Conservation (phyloP, 1,139 yeast genomes). For the Candida glucosophila region DNA sequence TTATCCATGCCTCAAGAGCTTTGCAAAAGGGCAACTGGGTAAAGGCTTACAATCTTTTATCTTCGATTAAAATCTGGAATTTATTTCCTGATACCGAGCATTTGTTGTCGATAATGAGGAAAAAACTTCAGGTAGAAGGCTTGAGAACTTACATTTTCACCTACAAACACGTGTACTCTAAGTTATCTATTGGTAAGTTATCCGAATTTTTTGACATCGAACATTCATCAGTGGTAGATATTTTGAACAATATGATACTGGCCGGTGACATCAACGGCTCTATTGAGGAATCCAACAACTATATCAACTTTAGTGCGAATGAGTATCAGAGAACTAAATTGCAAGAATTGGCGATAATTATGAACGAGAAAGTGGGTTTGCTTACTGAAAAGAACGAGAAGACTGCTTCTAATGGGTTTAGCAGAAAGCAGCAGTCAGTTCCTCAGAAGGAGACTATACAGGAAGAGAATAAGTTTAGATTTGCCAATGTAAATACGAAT, state of each 20-base stretch:
- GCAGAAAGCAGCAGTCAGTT: slow-evolving; percentile 25
- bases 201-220: slow-evolving; percentile 60
- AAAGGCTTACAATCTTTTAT: slow-evolving; percentile 62
- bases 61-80: slow-evolving; percentile 81
- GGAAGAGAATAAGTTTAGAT: slow-evolving; percentile 36
- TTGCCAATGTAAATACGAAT: slow-evolving; percentile 38
- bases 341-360: slow-evolving; percentile 80
- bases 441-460: slow-evolving; percentile 23
- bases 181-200: slow-evolving; percentile 63
- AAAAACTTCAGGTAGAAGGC: slow-evolving; percentile 82
- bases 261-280: slow-evolving; percentile 62
- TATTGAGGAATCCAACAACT: slow-evolving; percentile 51
- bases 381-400: slow-evolving; percentile 82
- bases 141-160: slow-evolving; percentile 84
- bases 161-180: slow-evolving; percentile 68
- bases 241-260: slow-evolving; percentile 69
- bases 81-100: slow-evolving; percentile 63
- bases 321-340: slow-evolving; percentile 78
- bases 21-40: slow-evolving; percentile 90
- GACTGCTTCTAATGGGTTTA: slow-evolving; percentile 67
- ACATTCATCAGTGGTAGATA: slow-evolving; percentile 46
- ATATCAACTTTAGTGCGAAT: slow-evolving; percentile 51
- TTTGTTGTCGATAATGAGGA: slow-evolving; percentile 61
- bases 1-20: slow-evolving; percentile 87
- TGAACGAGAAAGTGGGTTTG: slow-evolving; percentile 80